Base-by-base conservation (phyloP, 2,329 filamentous ascomycete genomes). In the Gaeumannomyces sp. region DNA sequence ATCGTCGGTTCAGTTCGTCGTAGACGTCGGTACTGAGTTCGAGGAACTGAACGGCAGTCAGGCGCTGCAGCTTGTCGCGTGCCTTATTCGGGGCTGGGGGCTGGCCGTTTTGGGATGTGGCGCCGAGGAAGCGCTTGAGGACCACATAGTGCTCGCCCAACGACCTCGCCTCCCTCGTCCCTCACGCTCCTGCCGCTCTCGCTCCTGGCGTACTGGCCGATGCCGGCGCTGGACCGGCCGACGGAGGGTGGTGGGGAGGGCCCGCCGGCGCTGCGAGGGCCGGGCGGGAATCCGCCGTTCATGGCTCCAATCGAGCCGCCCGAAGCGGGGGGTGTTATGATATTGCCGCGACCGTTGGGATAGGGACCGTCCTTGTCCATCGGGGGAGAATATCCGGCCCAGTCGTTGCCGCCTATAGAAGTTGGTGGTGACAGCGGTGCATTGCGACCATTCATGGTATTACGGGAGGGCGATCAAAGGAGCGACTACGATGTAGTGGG, bases 1-100 rank as follows among this genome's bases (percentile, higher is more conserved):
- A 84, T 68, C 95, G 87, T 66, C 95, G 89, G 70, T 96, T 83
- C 69, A 98, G 82, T 78, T 99, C 95, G 77, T 99, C 95, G 78
- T 91, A 98, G 57, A 99, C 94, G 78, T 99, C 95, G 65, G 94
- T 98, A 77, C 93, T 97, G 68, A 99, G 84, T 79, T 99, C 95
- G 77, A 96, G 92, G 76, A 99, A 98, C 76, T 99, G 95, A 33
- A 96, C 92, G 1, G 90, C 83, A 0, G 93, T 97, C 63, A 99
- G 84, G 66, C 94, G 88, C 66, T 97, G 83, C 65, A 98, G 83
- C 82, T 99, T 99, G 77, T 98, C 95, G 72, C 93, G 89, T 65
- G 95, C 95, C 77, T 93, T 90, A 77, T 96, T 97, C 33, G 92
- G 89, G 63, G 89, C 89, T 62, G 87, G 85, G 60, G 85, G 84